Evolutionary conservation across 345 rosid genomes (phyloP).

Genomic region (Euphorbia peplus): DNA sequence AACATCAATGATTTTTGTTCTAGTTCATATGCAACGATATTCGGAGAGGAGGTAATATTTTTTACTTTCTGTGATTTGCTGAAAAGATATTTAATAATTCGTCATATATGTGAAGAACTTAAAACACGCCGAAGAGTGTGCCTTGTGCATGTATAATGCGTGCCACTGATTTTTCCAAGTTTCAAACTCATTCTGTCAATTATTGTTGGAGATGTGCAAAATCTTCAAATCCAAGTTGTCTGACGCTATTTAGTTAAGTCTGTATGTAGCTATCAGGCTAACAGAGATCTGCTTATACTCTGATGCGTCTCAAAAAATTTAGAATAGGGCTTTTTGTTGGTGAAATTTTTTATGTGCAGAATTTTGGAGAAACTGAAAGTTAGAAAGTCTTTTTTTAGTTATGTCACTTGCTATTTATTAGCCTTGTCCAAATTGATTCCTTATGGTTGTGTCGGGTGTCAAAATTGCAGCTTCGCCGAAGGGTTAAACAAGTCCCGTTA

Average conservation of each 20-base stretch:
- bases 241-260: neutral
- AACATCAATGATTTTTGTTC: conserved; percentile 68
- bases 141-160: neutral
- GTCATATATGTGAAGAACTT: neutral
- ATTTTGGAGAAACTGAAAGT: too few relatives aligned
- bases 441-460: neutral
- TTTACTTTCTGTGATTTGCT: neutral
- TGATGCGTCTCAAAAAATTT: too few relatives aligned
- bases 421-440: neutral
- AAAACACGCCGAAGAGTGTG: neutral
- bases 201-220: neutral
- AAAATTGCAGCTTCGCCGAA: conserved; percentile 56
- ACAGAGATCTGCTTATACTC: too few relatives aligned
- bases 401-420: neutral
- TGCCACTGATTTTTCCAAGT: neutral
- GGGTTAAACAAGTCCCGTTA: conserved; percentile 88
- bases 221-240: neutral
- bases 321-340: too few relatives aligned
- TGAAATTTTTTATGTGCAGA: neutral
- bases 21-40: conserved; percentile 85
- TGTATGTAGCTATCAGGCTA: too few relatives aligned
- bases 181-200: neutral
- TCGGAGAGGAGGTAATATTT: conserved; percentile 76
- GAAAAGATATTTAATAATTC: neutral
- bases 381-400: neutral